These are phyloP conservation scores for Aspergillus proliferans DNA, from an alignment of 2,329 filamentous ascomycete species.

Conservation along the genomic window DNA sequence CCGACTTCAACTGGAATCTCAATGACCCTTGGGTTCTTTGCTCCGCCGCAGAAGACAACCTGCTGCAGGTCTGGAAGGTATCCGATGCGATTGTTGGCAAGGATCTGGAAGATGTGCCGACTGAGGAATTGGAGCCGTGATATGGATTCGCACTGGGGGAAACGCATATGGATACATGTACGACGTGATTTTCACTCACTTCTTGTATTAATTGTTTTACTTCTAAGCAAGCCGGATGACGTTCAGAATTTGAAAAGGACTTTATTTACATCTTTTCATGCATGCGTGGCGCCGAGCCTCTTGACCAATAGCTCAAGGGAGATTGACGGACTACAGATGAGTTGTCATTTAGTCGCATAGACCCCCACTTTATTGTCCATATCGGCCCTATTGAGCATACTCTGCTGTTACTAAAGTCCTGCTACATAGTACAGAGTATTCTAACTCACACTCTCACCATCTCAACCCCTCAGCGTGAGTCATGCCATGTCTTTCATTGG, in stretches of 20 bases:
- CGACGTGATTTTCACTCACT: not conserved
- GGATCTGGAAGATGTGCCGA: slow-evolving; percentile 66
- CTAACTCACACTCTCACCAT: too few relatives aligned
- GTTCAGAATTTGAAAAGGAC: not conserved
- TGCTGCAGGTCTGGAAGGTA: slow-evolving; percentile 91
- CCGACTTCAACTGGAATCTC: slow-evolving; percentile 95
- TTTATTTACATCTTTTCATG: not conserved
- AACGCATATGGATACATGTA: slow-evolving; percentile 6
- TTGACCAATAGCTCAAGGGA: too few relatives aligned
- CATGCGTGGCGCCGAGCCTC: too few relatives aligned
- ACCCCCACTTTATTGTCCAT: not conserved
- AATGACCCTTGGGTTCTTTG: slow-evolving; percentile 97
- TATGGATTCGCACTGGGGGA: not conserved
- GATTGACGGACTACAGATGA: too few relatives aligned
- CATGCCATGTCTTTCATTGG: not conserved
- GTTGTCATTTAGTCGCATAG: not conserved
- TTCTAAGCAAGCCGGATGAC: not conserved
- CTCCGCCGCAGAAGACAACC: slow-evolving; percentile 91
- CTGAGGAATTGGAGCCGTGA: slow-evolving; percentile 65
- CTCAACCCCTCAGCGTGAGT: not conserved
- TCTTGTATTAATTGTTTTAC: slow-evolving; percentile 3
- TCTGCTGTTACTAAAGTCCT: too few relatives aligned
- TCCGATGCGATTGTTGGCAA: slow-evolving; percentile 74
- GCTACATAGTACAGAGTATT: too few relatives aligned
- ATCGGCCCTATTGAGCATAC: not conserved